Conservation (phyloP, 2,329 filamentous ascomycete genomes). For the Teratosphaeria destructans region DNA sequence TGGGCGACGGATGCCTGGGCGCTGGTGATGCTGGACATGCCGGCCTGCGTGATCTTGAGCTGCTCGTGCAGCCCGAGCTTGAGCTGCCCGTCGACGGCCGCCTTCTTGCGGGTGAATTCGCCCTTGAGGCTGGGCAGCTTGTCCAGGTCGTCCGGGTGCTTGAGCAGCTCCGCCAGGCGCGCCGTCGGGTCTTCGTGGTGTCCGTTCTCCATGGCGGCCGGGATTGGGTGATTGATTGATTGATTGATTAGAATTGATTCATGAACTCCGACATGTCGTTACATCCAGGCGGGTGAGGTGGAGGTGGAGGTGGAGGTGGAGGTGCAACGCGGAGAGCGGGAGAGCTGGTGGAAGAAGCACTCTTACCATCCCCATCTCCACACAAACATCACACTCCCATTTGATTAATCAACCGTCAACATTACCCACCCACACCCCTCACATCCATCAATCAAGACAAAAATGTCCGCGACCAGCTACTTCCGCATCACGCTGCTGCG, state of each 20-base stretch:
- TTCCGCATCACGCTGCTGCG: constrained; percentile 89
- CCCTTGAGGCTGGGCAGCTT: constrained; percentile 83
- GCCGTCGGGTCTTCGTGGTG: constrained; percentile 22
- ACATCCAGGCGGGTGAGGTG: background rate
- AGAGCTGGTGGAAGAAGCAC: background rate
- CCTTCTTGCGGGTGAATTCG: constrained; percentile 91
- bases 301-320: background rate
- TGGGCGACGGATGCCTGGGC: constrained; percentile 83
- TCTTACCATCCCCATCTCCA: background rate
- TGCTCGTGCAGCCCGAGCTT: constrained; percentile 82
- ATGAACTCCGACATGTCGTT: background rate
- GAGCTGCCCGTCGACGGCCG: constrained; percentile 79
- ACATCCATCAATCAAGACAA: constrained; percentile 1
- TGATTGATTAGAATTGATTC: background rate
- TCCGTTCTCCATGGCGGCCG: background rate
- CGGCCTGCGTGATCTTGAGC: constrained; percentile 84
- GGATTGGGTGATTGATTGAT: background rate
- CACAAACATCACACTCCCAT: background rate
- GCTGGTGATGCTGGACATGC: constrained; percentile 79
- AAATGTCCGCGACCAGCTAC: constrained; percentile 51
- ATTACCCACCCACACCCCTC: background rate
- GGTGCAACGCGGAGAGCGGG: background rate
- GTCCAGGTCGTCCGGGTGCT: constrained; percentile 93
- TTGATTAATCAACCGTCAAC: background rate
- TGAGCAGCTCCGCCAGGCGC: constrained; percentile 85